Percentiles rank a stretch among this genome's conserved stretches.
phyloP scores from a whole-genome alignment of 2,329 filamentous ascomycete genomes.

The Arthrobotrys iridis region DNA sequence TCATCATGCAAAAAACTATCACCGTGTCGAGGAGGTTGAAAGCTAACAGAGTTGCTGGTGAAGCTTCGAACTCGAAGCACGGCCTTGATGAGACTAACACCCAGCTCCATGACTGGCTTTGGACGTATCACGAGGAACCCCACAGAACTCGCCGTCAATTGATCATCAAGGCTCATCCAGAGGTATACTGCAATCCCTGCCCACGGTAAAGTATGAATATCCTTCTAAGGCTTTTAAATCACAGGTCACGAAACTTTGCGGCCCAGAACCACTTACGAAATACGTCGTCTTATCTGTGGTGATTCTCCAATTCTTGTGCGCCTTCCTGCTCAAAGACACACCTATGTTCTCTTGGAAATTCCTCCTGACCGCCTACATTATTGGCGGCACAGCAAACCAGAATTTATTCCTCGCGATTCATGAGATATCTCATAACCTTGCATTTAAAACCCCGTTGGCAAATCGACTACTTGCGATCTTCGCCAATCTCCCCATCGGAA shows the following conservation, averaged over 20 bases:
- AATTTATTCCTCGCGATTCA: constrained; percentile 98
- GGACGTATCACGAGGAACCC: constrained; percentile 98
- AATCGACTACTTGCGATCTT: constrained; percentile 91
- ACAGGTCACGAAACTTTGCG: constrained; percentile 91
- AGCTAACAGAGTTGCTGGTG: background rate
- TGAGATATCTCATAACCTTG: constrained; percentile 97
- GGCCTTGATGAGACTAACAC: background rate
- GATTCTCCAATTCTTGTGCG: constrained; percentile 78
- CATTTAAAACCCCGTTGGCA: constrained; percentile 80
- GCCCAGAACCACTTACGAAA: constrained; percentile 93
- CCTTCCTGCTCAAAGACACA: constrained; percentile 78
- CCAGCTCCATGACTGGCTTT: constrained; percentile 65
- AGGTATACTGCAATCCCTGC: constrained; percentile 68
- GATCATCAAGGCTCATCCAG: constrained; percentile 97
- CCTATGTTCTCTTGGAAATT: constrained; percentile 84
- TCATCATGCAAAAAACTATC: constrained; percentile 20
- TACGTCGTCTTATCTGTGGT: constrained; percentile 89
- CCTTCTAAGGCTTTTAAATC: constrained; percentile 24
- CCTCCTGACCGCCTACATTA: constrained; percentile 85
- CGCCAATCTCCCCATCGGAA: constrained; percentile 92
- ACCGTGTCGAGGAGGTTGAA: constrained; percentile 26
- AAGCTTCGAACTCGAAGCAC: background rate
- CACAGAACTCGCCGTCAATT: constrained; percentile 88
- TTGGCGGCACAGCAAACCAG: constrained; percentile 96
- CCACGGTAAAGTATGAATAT: constrained; percentile 37